Base-by-base conservation (phyloP, 305 asterid species). In the Solanum hybrid region DNA sequence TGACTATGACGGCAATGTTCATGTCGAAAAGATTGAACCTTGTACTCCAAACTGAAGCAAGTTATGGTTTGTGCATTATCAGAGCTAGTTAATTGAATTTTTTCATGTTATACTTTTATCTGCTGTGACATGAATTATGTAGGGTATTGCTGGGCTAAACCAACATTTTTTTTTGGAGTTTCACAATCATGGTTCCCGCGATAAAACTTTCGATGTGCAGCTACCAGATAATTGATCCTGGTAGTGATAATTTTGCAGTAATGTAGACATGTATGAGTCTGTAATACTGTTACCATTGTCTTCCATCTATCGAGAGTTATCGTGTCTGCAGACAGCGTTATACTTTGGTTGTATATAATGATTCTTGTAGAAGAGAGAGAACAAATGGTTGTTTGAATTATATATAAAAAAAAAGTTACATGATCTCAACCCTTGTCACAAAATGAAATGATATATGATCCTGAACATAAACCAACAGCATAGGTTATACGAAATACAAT, bases 11-110 rank as follows among this genome's bases (percentile, higher is more conserved):
- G 94, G 96, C 61, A 93, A 93, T 78, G 96, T 97, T 79, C 82
- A 93, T 26, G 98, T 96, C 61, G 96, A 96, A 93, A 92, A 92
- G 73, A 96, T 91, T 77, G 57, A 85, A 76, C 81, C 73, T 90
- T 76, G 89, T 88, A 70, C 86, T 93, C 79, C 89, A 80, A 39
- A 12, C 76, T 17, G 87, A 86, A 77, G 79, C 77, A 87, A 68
- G 45, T 83, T 82, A 85, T 15, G 88, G 39, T 27, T 17, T 38
- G 10, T 32, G 33, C 33, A 32, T 32, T 32, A 32, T 32, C 33
- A 32, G 33, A 32, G 33, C 33, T 32, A 32, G 33, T 32, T 32
- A 32, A 32, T 32, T 32, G 0, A 4, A 37, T 0, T 9, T 9
- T 29, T 83, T 83, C 73, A 17, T 45, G 29, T 27, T 41, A 0